Percentiles rank a stretch among this genome's conserved stretches.
Evolutionary conservation across 768 basidiomycete species (phyloP).

Genomic region (Serendipita indica): DNA sequence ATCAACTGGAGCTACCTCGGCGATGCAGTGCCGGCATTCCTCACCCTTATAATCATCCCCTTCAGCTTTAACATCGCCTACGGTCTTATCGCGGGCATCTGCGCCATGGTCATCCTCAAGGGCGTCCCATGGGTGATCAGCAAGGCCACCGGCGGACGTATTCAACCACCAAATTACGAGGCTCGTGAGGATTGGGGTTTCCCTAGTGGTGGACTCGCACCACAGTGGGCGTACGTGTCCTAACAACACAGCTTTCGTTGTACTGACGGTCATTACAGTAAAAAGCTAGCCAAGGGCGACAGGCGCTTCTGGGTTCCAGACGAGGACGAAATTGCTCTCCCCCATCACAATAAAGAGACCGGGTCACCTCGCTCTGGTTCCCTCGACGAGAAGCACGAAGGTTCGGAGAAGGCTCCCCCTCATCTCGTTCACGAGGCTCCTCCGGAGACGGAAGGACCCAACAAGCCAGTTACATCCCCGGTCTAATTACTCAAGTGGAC

Average conservation of each 20-base stretch:
- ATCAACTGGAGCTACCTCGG: slow-evolving; percentile 86
- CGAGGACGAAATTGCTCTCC: not conserved
- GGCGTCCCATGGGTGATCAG: slow-evolving; percentile 44
- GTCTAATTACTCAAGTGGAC: too few relatives aligned
- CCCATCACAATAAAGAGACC: not conserved
- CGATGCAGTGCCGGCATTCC: slow-evolving; percentile 75
- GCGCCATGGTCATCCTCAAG: slow-evolving; percentile 58
- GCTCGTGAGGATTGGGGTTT: slow-evolving; percentile 52
- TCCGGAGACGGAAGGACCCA: not conserved
- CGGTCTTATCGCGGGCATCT: slow-evolving; percentile 69
- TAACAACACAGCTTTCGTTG: not conserved
- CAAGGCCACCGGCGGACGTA: slow-evolving; percentile 40
- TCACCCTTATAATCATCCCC: slow-evolving; percentile 59
- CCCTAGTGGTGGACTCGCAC: slow-evolving; percentile 55
- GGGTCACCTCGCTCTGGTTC: too few relatives aligned
- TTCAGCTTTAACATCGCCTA: slow-evolving; percentile 54
- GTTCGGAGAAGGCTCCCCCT: not conserved
- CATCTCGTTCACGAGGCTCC: not conserved
- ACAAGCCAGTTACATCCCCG: too few relatives aligned
- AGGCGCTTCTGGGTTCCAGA: slow-evolving; percentile 9
- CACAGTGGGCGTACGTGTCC: slow-evolving; percentile 41
- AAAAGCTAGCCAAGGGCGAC: slow-evolving; percentile 8
- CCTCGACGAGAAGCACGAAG: not conserved
- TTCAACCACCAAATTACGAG: slow-evolving; percentile 50
- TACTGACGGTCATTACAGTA: slow-evolving; percentile 3